Percentiles rank a stretch among this genome's conserved stretches.
phyloP scores from a whole-genome alignment of 1,139 yeast genomes.

The Wickerhamomyces sp. region DNA sequence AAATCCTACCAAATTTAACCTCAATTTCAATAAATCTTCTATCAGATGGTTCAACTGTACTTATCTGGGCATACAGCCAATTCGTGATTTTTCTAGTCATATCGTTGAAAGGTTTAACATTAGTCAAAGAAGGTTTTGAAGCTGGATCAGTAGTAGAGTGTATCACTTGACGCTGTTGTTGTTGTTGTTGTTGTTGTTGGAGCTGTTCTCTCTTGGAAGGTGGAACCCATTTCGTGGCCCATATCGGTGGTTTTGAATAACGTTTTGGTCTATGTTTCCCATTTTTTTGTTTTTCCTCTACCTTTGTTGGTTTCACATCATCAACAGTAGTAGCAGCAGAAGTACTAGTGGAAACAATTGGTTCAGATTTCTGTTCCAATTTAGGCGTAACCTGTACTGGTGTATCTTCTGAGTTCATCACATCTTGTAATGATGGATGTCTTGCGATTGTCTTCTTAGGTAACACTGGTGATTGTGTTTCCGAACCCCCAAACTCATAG shows the following conservation, averaged over 20 bases:
- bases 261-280: slow-evolving; percentile 47
- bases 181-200: slow-evolving; percentile 22
- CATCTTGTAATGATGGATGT: slow-evolving; percentile 13
- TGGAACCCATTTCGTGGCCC: slow-evolving; percentile 74
- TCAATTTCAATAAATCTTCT: slow-evolving; percentile 71
- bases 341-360: slow-evolving; percentile 6
- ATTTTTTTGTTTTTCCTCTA: neutral
- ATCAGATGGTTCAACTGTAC: slow-evolving; percentile 54
- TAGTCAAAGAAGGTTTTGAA: slow-evolving; percentile 15
- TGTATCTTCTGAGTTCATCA: slow-evolving; percentile 10
- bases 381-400: no score
- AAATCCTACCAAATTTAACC: slow-evolving; percentile 72
- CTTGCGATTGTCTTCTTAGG: slow-evolving; percentile 17
- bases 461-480: slow-evolving; percentile 23
- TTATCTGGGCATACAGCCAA: slow-evolving; percentile 82
- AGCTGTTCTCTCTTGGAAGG: slow-evolving; percentile 27
- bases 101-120: slow-evolving; percentile 65
- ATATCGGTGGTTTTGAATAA: slow-evolving; percentile 64
- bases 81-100: slow-evolving; percentile 77
- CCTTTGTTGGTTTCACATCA: neutral
- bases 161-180: neutral
- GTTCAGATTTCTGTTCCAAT: slow-evolving; percentile 11
- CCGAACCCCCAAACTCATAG: slow-evolving; percentile 20
- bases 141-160: neutral
- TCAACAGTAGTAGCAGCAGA: neutral